phyloP scores from a whole-genome alignment of 257 asterid genomes.

The Scutellaria barbata region DNA sequence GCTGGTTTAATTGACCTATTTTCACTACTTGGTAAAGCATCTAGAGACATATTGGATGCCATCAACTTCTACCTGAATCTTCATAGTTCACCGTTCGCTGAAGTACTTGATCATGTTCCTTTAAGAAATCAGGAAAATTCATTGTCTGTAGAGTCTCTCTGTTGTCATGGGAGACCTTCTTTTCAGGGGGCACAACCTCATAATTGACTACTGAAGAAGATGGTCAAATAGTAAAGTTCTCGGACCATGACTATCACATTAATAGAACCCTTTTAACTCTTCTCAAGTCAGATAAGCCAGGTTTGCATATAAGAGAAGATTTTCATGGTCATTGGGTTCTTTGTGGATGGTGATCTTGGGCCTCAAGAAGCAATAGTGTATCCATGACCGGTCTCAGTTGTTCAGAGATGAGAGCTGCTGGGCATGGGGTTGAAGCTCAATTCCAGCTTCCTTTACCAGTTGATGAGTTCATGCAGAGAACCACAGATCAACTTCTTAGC shows the following conservation, averaged over 20 bases:
- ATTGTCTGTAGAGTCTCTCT: constrained; percentile 77
- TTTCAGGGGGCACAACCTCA: constrained; percentile 90
- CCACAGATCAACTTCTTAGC: constrained; percentile 82
- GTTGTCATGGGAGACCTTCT: constrained; percentile 86
- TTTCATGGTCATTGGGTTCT: constrained; percentile 92
- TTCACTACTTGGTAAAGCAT: constrained; percentile 75
- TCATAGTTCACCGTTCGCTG: constrained; percentile 89
- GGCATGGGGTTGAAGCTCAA: constrained; percentile 93
- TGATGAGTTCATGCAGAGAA: constrained; percentile 95
- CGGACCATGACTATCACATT: constrained; percentile 83
- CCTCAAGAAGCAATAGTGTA: constrained; percentile 87
- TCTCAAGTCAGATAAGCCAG: constrained; percentile 83
- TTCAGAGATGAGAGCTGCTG: constrained; percentile 97
- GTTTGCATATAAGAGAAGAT: constrained; percentile 82
- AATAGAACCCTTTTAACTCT: constrained; percentile 81
- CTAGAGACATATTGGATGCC: constrained; percentile 84
- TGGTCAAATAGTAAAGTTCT: constrained; percentile 70
- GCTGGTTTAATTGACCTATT: constrained; percentile 75
- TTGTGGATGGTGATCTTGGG: constrained; percentile 89
- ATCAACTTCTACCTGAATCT: constrained; percentile 78
- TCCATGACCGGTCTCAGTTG: constrained; percentile 23
- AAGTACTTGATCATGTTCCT: constrained; percentile 88
- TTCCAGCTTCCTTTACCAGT: constrained; percentile 95
- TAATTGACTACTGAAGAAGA: constrained; percentile 72
- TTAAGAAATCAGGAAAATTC: constrained; percentile 81